phyloP scores from a whole-genome alignment of 164 flowering plant species.

The Dillenia turbinata region DNA sequence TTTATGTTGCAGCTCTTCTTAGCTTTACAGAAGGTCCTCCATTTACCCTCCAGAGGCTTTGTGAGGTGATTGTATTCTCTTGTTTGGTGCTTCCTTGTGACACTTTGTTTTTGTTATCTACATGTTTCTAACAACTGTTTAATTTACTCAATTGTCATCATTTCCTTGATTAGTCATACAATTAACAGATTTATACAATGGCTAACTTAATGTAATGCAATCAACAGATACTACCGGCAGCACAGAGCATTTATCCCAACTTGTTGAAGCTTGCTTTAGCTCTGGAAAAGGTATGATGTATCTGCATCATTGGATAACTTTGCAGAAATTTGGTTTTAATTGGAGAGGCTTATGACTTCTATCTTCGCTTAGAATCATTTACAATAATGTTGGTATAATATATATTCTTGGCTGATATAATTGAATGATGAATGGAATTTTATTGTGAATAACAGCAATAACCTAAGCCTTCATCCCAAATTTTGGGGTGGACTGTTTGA shows the following conservation, averaged over 20 bases:
- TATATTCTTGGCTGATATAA: too few species aligned
- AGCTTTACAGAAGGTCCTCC: constrained; percentile 86
- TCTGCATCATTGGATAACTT: not conserved
- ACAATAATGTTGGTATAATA: too few species aligned
- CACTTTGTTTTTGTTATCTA: constrained; percentile 1
- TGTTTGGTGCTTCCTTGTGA: not conserved
- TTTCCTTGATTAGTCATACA: not conserved
- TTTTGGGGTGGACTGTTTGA: too few species aligned
- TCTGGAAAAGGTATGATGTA: constrained; percentile 70
- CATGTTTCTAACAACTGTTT: not conserved
- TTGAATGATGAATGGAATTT: too few species aligned
- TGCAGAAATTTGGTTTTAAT: too few species aligned
- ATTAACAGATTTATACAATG: not conserved
- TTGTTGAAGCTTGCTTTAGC: constrained; percentile 89
- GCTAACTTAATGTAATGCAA: constrained; percentile 10
- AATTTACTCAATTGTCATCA: not conserved
- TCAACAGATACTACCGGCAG: constrained; percentile 63
- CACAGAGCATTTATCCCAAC: constrained; percentile 64
- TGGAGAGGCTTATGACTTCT: too few species aligned
- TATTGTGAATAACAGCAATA: too few species aligned
- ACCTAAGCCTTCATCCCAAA: too few species aligned
- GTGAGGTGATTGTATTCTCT: constrained; percentile 55
- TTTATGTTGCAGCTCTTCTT: constrained; percentile 52
- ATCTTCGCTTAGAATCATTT: too few species aligned
- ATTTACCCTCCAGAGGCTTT: constrained; percentile 84